Base-by-base conservation (phyloP, 192 early-diverging fungal genomes). In the Coemansia sp. region DNA sequence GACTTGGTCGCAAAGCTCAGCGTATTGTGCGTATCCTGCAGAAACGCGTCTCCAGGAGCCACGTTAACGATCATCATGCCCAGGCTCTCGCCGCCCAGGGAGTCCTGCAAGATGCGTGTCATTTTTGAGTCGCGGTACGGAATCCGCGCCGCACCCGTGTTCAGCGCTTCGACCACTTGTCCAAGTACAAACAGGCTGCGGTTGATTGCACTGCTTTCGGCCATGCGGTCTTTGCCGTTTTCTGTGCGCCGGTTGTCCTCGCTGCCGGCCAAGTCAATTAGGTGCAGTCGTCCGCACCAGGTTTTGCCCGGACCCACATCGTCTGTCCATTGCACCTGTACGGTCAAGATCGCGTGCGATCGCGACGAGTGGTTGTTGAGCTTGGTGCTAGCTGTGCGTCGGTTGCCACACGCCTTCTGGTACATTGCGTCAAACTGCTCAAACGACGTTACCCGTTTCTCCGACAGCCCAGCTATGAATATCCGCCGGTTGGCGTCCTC, bases 41-140 rank as follows among this genome's bases (percentile, higher is more conserved):
- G 40, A 50, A 81, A 75, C 34, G 43, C 55, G 53, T 74, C 62
- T 11, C 75, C 81, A 0, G 82, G 84, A 2, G 86, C 71, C 10
- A 84, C 75, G 40, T 85, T 85, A 32, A 84, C 80, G 52, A 87
- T 82, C 81, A 88, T 85, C 75, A 86, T 75, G 28, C 79, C 83
- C 35, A 77, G 48, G 19, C 79, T 75, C 20, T 62, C 70, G 12
- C 86, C 86, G 32, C 84, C 86, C 8, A 88, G 67, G 5, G 81
- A 79, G 62, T 83, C 80, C 64, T 85, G 84, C 28, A 86, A 50
- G 8, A 85, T 81, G 20, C 84, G 67, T 21, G 85, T 87, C 75
- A 87, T 76, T 55, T 87, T 87, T 3, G 83, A 84, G 43, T 87
- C 83, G 17, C 84, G 61, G 60, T 82, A 87, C 8, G 84, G 82